Conservation (phyloP, 495 filamentous ascomycete genomes). For the Chaetomium cochliodes region DNA sequence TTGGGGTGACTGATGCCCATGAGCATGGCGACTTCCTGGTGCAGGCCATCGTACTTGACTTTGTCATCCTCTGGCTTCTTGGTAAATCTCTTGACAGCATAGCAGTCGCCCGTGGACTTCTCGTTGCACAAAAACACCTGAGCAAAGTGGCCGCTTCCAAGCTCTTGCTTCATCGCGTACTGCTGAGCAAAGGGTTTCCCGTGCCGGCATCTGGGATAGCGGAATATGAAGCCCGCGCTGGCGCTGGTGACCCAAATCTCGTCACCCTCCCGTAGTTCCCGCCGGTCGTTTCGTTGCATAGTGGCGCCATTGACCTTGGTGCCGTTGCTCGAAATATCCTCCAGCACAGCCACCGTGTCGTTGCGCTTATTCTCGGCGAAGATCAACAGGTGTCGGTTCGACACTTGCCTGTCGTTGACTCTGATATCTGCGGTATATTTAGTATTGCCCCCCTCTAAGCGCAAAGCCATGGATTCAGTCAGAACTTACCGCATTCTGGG, state of each 20-base stretch:
- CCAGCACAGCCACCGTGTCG: constrained; percentile 75
- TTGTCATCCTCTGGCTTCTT: constrained; percentile 76
- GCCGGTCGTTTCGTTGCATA: constrained; percentile 85
- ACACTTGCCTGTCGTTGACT: constrained; percentile 79
- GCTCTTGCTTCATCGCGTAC: constrained; percentile 77
- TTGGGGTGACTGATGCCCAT: constrained; percentile 98
- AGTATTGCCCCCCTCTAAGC: constrained; percentile 8
- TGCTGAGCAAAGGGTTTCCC: constrained; percentile 80
- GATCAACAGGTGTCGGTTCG: constrained; percentile 89
- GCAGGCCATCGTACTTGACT: constrained; percentile 77
- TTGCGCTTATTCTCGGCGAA: constrained; percentile 84
- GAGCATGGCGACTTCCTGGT: constrained; percentile 93
- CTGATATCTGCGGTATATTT: constrained; percentile 63
- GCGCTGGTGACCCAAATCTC: constrained; percentile 83
- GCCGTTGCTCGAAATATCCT: constrained; percentile 94
- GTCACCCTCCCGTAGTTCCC: constrained; percentile 83
- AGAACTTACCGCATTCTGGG: constrained; percentile 80
- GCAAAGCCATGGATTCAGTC: neutral
- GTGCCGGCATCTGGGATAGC: constrained; percentile 74
- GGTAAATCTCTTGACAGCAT: constrained; percentile 92
- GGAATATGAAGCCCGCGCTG: constrained; percentile 76
- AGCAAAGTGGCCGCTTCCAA: constrained; percentile 96
- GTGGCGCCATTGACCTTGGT: constrained; percentile 93
- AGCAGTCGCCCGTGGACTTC: constrained; percentile 75
- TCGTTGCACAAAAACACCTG: constrained; percentile 91